A percentile compares a stretch with the other conserved stretches of the same genome.
phyloP scores from a whole-genome alignment of 208 protist species.

The Acanthamoeba healyi region DNA sequence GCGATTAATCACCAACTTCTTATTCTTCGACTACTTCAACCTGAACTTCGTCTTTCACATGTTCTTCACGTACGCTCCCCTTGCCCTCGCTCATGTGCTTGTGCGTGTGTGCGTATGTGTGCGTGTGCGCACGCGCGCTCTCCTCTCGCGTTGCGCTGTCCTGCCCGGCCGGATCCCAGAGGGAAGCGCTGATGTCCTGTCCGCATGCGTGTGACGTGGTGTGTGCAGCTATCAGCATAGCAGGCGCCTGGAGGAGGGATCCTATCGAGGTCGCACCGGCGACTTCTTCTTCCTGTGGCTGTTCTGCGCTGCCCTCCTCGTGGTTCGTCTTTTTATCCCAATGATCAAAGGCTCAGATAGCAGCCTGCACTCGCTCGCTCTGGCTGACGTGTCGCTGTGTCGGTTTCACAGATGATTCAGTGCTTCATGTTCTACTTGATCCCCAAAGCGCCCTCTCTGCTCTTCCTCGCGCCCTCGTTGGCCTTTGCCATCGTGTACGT shows the following conservation, averaged over 20 bases:
- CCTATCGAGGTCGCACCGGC: constrained; percentile 88
- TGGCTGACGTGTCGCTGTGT: background rate
- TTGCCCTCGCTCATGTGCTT: constrained; percentile 2
- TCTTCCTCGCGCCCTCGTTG: constrained; percentile 91
- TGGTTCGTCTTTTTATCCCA: constrained; percentile 29
- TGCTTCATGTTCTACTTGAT: constrained; percentile 86
- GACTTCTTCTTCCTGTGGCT: constrained; percentile 92
- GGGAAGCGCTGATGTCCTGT: no score
- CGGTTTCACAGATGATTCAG: constrained; percentile 75
- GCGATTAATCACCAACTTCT: constrained; percentile 93
- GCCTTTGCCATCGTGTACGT: constrained; percentile 94
- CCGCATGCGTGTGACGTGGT: background rate
- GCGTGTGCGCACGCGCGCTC: no score
- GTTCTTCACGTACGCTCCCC: constrained; percentile 90
- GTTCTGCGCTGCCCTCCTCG: constrained; percentile 85
- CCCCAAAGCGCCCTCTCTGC: constrained; percentile 68
- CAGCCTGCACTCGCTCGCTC: background rate
- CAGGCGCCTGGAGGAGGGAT: constrained; percentile 89
- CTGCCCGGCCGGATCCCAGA: no score
- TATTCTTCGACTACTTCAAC: constrained; percentile 92
- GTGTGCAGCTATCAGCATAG: constrained; percentile 87
- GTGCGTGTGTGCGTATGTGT: no score
- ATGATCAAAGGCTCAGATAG: background rate
- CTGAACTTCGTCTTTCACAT: constrained; percentile 94
- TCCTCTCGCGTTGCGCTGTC: no score